These are phyloP conservation scores for Limtongia smithiae DNA, from an alignment of 805 yeast species.

Conservation along the genomic window DNA sequence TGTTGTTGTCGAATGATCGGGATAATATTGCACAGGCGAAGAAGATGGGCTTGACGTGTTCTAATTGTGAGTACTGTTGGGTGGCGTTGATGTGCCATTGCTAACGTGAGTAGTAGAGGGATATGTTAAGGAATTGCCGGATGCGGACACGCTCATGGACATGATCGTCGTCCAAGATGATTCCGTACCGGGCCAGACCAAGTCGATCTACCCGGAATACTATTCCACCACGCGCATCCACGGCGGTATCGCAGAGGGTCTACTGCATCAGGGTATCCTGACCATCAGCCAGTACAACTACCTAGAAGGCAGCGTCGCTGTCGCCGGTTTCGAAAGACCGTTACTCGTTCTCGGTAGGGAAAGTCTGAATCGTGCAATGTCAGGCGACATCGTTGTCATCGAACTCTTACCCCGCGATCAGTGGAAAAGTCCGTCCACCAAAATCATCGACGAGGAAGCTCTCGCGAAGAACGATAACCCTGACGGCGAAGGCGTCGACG, in stretches of 20 bases:
- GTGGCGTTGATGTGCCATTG: too few relatives aligned
- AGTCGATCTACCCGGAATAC: conserved; percentile 68
- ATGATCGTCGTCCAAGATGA: conserved; percentile 55
- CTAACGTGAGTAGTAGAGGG: conserved; percentile 52
- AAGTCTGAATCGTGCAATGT: conserved; percentile 83
- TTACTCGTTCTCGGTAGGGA: conserved; percentile 77
- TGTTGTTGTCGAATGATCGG: conserved; percentile 69
- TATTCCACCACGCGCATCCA: conserved; percentile 75
- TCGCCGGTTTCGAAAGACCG: conserved; percentile 74
- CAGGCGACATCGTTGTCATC: conserved; percentile 86
- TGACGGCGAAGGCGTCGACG: conserved; percentile 47
- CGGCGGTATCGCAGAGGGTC: conserved; percentile 88
- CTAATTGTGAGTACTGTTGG: conserved; percentile 10
- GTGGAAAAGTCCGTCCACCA: conserved; percentile 84
- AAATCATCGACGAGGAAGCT: conserved; percentile 71
- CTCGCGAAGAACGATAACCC: conserved; percentile 52
- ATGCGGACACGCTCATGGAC: conserved; percentile 71
- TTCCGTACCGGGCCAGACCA: conserved; percentile 36
- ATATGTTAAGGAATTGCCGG: conserved; percentile 69
- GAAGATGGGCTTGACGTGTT: conserved; percentile 36
- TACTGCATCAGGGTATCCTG: conserved; percentile 79
- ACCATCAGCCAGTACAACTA: conserved; percentile 81
- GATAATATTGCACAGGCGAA: conserved; percentile 58
- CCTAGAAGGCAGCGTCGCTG: conserved; percentile 77
- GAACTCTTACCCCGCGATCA: conserved; percentile 79